phyloP scores from a whole-genome alignment of 2,329 filamentous ascomycete species.

The Sclerotinia borealis region DNA sequence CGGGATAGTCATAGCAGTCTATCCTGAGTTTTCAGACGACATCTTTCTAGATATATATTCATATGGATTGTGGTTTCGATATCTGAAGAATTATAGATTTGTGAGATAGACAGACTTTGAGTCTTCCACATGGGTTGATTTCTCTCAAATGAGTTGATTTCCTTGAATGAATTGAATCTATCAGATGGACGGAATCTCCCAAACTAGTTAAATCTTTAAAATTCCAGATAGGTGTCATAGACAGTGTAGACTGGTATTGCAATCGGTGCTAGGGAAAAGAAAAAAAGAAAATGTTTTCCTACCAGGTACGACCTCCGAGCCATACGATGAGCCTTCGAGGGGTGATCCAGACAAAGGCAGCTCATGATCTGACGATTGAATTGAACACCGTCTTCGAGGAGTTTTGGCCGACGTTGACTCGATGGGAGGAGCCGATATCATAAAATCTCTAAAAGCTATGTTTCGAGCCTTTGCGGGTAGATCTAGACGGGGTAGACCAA shows the following conservation, averaged over 20 bases:
- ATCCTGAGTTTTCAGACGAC: neutral
- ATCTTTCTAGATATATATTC: neutral
- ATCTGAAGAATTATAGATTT: neutral
- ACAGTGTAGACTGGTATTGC: neutral
- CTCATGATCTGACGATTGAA: neutral
- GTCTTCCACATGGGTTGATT: too few species aligned
- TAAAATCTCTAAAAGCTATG: neutral
- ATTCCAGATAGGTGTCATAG: neutral
- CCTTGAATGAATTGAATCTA: neutral
- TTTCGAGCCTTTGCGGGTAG: neutral
- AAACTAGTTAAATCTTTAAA: neutral
- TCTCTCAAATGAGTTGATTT: neutral
- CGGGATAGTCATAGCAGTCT: neutral
- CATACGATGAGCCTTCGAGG: constrained; percentile 23
- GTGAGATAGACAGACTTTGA: too few species aligned
- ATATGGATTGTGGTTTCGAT: neutral
- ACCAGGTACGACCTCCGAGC: constrained; percentile 65
- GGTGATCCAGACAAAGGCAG: neutral
- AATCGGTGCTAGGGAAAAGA: neutral
- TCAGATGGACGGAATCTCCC: neutral
- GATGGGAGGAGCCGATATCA: neutral
- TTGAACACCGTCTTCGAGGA: neutral
- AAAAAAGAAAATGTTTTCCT: constrained; percentile 26
- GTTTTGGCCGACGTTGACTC: neutral
- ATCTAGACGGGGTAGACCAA: neutral